Conservation (phyloP, 305 asterid species). For the Galium porrigens region DNA sequence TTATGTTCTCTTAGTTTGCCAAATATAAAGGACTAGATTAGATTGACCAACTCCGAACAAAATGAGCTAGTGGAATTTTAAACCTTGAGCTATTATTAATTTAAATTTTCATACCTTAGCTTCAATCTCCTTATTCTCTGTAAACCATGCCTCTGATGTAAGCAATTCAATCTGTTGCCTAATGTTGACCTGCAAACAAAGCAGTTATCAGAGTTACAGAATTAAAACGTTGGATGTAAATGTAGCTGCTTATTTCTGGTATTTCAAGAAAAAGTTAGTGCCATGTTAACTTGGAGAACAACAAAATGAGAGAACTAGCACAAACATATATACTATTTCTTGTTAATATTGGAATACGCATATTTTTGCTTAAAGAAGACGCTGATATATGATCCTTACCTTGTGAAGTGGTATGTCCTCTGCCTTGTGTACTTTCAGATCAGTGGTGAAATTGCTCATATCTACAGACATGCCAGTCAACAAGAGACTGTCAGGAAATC, state of each 20-base stretch:
- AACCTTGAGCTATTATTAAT: background rate
- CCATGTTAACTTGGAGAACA: background rate
- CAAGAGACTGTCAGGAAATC: slow-evolving; percentile 46
- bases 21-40: background rate
- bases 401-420: slow-evolving; percentile 54
- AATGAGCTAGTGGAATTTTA: background rate
- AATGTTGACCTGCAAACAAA: slow-evolving; percentile 24
- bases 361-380: slow-evolving; percentile 1
- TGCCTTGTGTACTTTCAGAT: slow-evolving; percentile 51
- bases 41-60: background rate
- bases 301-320: background rate
- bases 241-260: background rate
- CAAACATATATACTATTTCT: background rate
- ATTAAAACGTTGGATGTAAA: background rate
- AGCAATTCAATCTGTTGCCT: slow-evolving; percentile 43
- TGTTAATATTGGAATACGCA: background rate
- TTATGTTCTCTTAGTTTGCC: background rate
- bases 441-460: slow-evolving; percentile 40
- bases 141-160: slow-evolving; percentile 61
- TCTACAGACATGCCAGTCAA: slow-evolving; percentile 52
- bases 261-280: background rate
- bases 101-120: slow-evolving; percentile 34
- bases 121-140: slow-evolving; percentile 45
- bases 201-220: background rate
- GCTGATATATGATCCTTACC: slow-evolving; percentile 30